Conservation (phyloP, 352 stramenopile species). For the Globisporangium echinulatum region DNA sequence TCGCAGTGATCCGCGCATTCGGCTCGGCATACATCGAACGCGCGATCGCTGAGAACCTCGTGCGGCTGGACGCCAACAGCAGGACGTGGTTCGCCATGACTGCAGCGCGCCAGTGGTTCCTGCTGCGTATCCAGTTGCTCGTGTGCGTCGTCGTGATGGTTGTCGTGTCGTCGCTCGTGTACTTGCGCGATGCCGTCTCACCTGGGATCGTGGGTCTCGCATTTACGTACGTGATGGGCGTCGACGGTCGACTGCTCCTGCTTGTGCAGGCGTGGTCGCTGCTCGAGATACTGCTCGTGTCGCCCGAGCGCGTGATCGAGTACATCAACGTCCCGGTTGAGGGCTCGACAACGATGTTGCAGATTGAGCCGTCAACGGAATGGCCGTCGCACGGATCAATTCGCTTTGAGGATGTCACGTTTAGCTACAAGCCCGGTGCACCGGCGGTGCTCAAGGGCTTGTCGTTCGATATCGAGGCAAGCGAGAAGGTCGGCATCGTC, state of each 20-base stretch:
- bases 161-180: constrained; percentile 27
- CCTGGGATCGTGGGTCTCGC: constrained; percentile 75
- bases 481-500: constrained; percentile 6
- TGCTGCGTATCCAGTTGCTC: constrained; percentile 37
- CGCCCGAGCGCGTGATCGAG: constrained; percentile 33
- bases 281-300: constrained; percentile 40
- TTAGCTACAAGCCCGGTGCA: constrained; percentile 52
- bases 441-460: constrained; percentile 18
- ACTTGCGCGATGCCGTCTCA: constrained; percentile 22
- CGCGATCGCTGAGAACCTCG: constrained; percentile 17
- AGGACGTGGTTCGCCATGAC: constrained; percentile 22
- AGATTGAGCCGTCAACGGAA: constrained; percentile 12
- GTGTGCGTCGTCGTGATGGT: constrained; percentile 28
- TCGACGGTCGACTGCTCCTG: constrained; percentile 72
- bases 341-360: constrained; percentile 5
- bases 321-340: constrained; percentile 32
- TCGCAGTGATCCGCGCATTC: constrained; percentile 7
- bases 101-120: constrained; percentile 31
- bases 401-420: constrained; percentile 51
- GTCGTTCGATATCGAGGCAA: constrained; percentile 38
- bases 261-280: constrained; percentile 21
- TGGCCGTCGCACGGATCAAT: constrained; percentile 77
- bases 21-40: constrained; percentile 15
- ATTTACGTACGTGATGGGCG: constrained; percentile 83
- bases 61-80: constrained; percentile 22